Conservation (phyloP, 1,284 basidiomycete genomes). For the Rhodotorula sp. region DNA sequence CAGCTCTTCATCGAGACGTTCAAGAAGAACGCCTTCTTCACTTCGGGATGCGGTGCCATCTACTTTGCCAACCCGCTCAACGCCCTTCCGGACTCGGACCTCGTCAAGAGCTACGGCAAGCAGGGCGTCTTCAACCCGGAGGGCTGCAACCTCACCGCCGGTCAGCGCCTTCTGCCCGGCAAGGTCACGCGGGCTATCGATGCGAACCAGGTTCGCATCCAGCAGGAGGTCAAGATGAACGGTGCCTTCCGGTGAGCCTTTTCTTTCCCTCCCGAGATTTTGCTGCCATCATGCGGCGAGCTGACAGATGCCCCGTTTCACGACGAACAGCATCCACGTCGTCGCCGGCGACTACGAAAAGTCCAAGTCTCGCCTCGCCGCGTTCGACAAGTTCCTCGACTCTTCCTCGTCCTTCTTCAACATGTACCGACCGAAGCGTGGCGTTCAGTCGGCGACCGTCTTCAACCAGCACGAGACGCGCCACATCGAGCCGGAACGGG, state of each 20-base stretch:
- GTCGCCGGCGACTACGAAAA: slow-evolving; percentile 39
- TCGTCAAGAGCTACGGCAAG: slow-evolving; percentile 41
- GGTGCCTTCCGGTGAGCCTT: slow-evolving; percentile 42
- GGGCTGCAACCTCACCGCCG: slow-evolving; percentile 39
- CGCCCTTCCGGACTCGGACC: slow-evolving; percentile 40
- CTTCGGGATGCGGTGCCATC: slow-evolving; percentile 46
- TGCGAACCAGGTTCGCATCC: slow-evolving; percentile 46
- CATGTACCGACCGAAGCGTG: slow-evolving; percentile 40
- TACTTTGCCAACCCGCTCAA: slow-evolving; percentile 45
- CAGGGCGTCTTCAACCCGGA: slow-evolving; percentile 40
- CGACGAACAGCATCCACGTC: slow-evolving; percentile 34
- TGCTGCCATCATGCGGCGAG: no score
- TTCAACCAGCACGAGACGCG: slow-evolving; percentile 38
- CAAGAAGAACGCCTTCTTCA: slow-evolving; percentile 47
- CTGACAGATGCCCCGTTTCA: no score
- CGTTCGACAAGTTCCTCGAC: slow-evolving; percentile 40
- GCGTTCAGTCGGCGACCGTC: slow-evolving; percentile 36
- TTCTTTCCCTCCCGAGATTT: no score
- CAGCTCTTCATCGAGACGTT: slow-evolving; percentile 45
- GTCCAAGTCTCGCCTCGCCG: slow-evolving; percentile 24
- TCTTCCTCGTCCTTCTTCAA: slow-evolving; percentile 45
- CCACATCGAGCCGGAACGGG: slow-evolving; percentile 38
- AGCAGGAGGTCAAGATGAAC: slow-evolving; percentile 48
- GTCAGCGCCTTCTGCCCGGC: slow-evolving; percentile 45
- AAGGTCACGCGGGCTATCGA: slow-evolving; percentile 45